Conservation (phyloP, 192 early-diverging fungal genomes). For the Backusella macrospora region DNA sequence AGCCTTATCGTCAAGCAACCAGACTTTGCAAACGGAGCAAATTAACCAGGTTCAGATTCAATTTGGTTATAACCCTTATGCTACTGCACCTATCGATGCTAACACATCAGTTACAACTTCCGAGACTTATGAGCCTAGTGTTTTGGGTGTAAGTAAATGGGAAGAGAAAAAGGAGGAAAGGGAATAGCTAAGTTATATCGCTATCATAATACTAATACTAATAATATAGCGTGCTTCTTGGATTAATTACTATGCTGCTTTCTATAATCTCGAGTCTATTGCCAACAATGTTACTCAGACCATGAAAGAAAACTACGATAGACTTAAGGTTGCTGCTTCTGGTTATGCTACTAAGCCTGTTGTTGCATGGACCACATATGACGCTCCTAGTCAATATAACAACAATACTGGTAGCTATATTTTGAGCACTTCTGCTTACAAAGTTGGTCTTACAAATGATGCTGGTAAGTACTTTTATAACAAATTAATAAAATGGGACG, state of each 20-base stretch:
- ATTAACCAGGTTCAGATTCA: conserved; percentile 51
- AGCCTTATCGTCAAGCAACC: conserved; percentile 44
- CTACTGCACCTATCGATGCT: conserved; percentile 37
- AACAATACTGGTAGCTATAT: conserved; percentile 71
- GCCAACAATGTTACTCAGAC: conserved; percentile 49
- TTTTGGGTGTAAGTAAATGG: conserved; percentile 49
- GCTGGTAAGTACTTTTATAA: conserved; percentile 48
- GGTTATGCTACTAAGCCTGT: conserved; percentile 42
- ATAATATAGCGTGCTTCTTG: conserved; percentile 55
- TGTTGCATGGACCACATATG: conserved; percentile 67
- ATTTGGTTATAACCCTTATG: conserved; percentile 43
- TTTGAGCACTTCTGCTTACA: conserved; percentile 60
- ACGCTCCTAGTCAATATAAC: conserved; percentile 61
- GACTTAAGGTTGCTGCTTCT: conserved; percentile 46
- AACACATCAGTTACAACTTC: conserved; percentile 53
- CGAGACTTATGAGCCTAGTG: conserved; percentile 50
- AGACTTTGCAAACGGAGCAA: conserved; percentile 50
- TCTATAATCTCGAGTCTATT: conserved; percentile 63
- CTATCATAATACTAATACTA: background rate
- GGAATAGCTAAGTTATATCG: background rate
- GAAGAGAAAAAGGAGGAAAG: background rate
- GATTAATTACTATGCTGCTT: conserved; percentile 62
- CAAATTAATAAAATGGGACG: background rate
- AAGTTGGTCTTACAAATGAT: conserved; percentile 60
- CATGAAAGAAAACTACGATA: conserved; percentile 63